These are phyloP conservation scores for Neonectria sp. DNA, from an alignment of 2,329 filamentous ascomycete species.

Conservation along the genomic window DNA sequence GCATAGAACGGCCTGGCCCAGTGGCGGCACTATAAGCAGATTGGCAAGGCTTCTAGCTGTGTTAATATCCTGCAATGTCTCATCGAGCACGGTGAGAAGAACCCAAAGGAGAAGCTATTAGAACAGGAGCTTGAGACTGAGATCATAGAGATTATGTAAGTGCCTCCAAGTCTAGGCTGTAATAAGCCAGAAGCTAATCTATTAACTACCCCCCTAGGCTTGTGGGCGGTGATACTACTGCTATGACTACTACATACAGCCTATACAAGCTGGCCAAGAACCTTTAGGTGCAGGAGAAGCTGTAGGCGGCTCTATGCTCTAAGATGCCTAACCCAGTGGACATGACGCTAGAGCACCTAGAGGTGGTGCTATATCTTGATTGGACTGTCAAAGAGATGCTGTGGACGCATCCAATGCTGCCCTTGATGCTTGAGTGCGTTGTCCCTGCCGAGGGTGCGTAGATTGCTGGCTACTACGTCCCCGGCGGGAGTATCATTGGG, in stretches of 20 bases:
- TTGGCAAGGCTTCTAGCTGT: neutral
- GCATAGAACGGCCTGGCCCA: neutral
- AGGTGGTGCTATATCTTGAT: neutral
- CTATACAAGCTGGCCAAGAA: neutral
- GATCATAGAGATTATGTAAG: neutral
- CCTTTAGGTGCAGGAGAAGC: neutral
- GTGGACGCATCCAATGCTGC: neutral
- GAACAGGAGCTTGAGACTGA: neutral
- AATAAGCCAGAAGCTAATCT: neutral
- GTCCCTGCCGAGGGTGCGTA: neutral
- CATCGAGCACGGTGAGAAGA: neutral
- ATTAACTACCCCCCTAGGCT: neutral
- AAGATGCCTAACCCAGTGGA: neutral
- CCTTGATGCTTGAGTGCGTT: neutral
- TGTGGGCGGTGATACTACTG: neutral
- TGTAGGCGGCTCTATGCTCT: neutral
- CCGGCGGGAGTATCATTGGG: neutral
- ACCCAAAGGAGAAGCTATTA: neutral
- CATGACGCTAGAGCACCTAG: neutral
- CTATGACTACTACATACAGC: neutral
- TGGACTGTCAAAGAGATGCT: constrained; percentile 1
- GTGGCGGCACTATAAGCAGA: neutral
- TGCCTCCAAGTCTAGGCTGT: too few relatives aligned
- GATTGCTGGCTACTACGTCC: neutral
- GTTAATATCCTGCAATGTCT: neutral